phyloP scores from a whole-genome alignment of 169 alveolate species.

The Cryptosporidium xiaoi region DNA sequence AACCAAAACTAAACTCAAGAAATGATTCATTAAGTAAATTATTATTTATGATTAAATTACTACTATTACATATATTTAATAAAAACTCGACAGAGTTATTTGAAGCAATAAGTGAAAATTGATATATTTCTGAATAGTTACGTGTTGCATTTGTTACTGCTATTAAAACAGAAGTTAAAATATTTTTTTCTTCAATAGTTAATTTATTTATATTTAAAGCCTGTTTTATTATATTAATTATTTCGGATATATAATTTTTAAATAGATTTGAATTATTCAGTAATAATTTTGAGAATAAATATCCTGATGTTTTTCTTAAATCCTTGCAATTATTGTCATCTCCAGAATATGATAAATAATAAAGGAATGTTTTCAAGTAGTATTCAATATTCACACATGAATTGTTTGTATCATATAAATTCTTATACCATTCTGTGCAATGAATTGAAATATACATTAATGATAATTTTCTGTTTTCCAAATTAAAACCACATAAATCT shows the following conservation, averaged over 20 bases:
- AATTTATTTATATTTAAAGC: background rate
- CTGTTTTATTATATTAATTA: constrained; percentile 10
- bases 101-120: constrained; percentile 4
- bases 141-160: constrained; percentile 29
- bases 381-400: background rate
- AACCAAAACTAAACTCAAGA: constrained; percentile 6
- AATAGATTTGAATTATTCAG: constrained; percentile 25
- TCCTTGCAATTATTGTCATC: background rate
- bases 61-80: background rate
- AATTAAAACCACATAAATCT: constrained; percentile 10
- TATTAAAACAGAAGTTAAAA: background rate
- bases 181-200: constrained; percentile 25
- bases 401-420: constrained; percentile 5
- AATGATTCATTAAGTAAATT: too few species aligned
- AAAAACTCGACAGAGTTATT: background rate
- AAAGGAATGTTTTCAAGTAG: background rate
- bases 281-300: constrained; percentile 18
- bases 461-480: constrained; percentile 9
- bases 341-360: background rate
- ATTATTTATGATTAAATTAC: too few species aligned
- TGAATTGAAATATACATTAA: constrained; percentile 6
- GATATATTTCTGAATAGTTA: constrained; percentile 15
- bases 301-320: constrained; percentile 6
- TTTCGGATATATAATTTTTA: background rate
- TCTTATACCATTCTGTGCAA: constrained; percentile 20